These are phyloP conservation scores for Ganoderma sinense DNA, from an alignment of 1,284 basidiomycete genomes.

Conservation along the genomic window DNA sequence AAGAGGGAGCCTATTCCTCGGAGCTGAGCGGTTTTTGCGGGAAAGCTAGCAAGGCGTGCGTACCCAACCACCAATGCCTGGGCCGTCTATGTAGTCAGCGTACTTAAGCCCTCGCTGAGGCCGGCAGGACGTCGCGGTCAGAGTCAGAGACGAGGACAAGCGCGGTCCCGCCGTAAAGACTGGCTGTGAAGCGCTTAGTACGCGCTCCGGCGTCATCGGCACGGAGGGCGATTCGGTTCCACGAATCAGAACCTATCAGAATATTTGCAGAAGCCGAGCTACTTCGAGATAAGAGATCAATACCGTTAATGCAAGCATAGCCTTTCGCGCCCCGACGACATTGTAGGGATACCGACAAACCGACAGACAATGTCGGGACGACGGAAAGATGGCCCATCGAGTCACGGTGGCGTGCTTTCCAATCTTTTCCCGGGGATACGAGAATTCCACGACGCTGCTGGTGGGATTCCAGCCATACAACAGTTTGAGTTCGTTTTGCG, in stretches of 20 bases:
- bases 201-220: conserved; percentile 8
- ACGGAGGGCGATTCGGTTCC: too few species aligned
- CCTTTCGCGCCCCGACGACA: not conserved
- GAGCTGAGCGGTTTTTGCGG: not conserved
- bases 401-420: too few species aligned
- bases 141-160: not conserved
- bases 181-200: not conserved
- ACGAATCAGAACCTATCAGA: not conserved
- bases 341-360: not conserved
- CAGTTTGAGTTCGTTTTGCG: too few species aligned
- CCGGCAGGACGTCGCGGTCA: not conserved
- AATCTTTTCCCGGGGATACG: too few species aligned
- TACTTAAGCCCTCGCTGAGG: not conserved
- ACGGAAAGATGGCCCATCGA: too few species aligned
- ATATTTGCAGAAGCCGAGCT: not conserved
- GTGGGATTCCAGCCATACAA: too few species aligned
- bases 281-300: not conserved
- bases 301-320: not conserved
- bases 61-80: not conserved
- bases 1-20: too few species aligned
- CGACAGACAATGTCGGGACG: not conserved
- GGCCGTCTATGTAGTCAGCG: too few species aligned
- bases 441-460: too few species aligned
- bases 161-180: not conserved
- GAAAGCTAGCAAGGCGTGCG: not conserved